A percentile compares a stretch with the other conserved stretches of the same genome.
Conservation (phyloP, 2,329 filamentous ascomycete genomes). For the Colletotrichum euphorbiae region DNA sequence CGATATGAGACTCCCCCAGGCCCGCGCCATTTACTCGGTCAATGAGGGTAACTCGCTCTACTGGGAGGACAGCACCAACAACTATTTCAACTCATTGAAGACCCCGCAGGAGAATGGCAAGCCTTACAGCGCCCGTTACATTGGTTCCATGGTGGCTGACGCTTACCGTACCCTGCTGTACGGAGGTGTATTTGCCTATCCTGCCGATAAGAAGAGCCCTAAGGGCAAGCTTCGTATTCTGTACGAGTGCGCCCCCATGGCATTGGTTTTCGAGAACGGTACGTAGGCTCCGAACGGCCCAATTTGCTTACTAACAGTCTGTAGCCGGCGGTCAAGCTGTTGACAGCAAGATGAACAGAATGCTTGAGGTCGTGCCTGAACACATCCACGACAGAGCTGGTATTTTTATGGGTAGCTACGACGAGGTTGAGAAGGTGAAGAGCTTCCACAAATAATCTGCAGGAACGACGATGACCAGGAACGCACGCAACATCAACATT, state of each 20-base stretch:
- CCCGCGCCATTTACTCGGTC: constrained; percentile 92
- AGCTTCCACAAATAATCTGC: constrained; percentile 71
- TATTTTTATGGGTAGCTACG: constrained; percentile 94
- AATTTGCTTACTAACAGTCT: constrained; percentile 41
- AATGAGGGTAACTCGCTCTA: constrained; percentile 99
- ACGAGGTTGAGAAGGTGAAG: constrained; percentile 97
- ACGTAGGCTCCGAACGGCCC: constrained; percentile 50
- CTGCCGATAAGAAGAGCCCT: constrained; percentile 96
- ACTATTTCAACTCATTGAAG: constrained; percentile 93
- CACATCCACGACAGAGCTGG: constrained; percentile 95
- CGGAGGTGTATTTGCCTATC: constrained; percentile 97
- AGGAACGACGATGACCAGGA: background rate
- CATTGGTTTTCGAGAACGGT: constrained; percentile 99
- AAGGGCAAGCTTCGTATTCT: constrained; percentile 98
- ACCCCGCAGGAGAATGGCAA: constrained; percentile 79
- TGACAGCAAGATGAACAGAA: constrained; percentile 89
- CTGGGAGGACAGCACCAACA: constrained; percentile 89
- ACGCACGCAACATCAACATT: constrained; percentile 1
- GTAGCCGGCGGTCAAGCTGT: constrained; percentile 91
- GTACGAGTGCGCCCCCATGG: constrained; percentile 99
- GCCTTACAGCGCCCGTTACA: constrained; percentile 95
- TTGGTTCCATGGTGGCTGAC: constrained; percentile 98
- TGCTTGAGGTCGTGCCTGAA: constrained; percentile 90
- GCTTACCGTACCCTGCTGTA: constrained; percentile 96
- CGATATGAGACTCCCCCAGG: constrained; percentile 86